These are phyloP conservation scores for Mycosarcoma maydis DNA, from an alignment of 1,284 basidiomycete species.

Conservation along the genomic window DNA sequence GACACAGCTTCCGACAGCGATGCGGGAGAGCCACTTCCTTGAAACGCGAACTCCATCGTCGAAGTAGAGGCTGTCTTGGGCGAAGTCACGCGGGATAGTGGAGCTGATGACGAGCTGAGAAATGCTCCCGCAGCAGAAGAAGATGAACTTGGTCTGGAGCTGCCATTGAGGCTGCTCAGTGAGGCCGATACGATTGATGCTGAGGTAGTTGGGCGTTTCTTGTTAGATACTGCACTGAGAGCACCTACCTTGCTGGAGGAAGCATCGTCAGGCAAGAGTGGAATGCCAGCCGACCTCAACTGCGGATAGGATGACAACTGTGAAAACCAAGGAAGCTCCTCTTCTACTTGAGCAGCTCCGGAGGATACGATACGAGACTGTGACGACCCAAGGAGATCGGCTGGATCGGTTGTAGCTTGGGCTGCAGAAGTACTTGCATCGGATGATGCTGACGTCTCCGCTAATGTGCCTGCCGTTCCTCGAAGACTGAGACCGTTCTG, in stretches of 20 bases:
- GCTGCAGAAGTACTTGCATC: neutral
- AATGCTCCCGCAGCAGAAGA: conserved; percentile 15
- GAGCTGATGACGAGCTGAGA: conserved; percentile 13
- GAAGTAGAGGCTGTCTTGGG: conserved; percentile 16
- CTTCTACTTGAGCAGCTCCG: conserved; percentile 8
- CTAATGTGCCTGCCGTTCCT: conserved; percentile 25
- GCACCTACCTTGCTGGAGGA: conserved; percentile 14
- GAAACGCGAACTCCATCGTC: conserved; percentile 20
- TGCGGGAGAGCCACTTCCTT: conserved; percentile 18
- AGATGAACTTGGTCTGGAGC: conserved; percentile 18
- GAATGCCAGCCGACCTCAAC: conserved; percentile 45
- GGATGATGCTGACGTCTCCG: conserved; percentile 9
- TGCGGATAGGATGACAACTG: conserved; percentile 54
- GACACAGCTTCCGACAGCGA: conserved; percentile 23
- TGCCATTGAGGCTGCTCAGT: conserved; percentile 3
- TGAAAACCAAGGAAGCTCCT: conserved; percentile 57
- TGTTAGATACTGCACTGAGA: conserved; percentile 8
- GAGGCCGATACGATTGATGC: conserved; percentile 24
- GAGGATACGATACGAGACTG: neutral
- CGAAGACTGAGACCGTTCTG: conserved; percentile 38
- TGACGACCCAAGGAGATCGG: neutral
- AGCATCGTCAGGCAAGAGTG: conserved; percentile 33
- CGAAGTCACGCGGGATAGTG: conserved; percentile 23
- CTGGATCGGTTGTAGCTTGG: neutral
- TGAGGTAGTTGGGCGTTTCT: conserved; percentile 13